Percentiles rank a stretch among this genome's conserved stretches.
Conservation (phyloP, 495 filamentous ascomycete genomes). For the Hypoxylon fragiforme region DNA sequence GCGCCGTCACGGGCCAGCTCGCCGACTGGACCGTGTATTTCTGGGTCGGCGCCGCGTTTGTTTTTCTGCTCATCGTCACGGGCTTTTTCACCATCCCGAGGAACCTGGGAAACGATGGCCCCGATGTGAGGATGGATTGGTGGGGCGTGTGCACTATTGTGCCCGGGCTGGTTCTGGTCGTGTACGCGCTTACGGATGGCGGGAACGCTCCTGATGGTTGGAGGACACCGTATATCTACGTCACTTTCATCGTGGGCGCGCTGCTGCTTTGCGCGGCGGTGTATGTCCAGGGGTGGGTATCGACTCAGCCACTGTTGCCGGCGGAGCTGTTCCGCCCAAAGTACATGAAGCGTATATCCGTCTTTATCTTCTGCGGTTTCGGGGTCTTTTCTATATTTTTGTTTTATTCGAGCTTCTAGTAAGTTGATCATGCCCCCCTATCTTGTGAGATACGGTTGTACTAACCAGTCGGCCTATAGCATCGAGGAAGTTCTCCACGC, state of each 20-base stretch:
- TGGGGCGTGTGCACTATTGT: constrained; percentile 65
- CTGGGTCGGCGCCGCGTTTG: constrained; percentile 66
- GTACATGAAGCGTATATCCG: constrained; percentile 68
- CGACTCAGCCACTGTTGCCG: constrained; percentile 72
- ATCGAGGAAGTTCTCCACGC: constrained; percentile 68
- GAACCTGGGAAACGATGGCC: constrained; percentile 53
- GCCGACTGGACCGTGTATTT: constrained; percentile 78
- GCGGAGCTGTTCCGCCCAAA: constrained; percentile 73
- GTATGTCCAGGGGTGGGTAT: constrained; percentile 79
- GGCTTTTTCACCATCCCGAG: constrained; percentile 69
- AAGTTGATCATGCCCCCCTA: constrained; percentile 39
- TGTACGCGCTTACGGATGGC: constrained; percentile 78
- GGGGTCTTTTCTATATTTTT: constrained; percentile 77
- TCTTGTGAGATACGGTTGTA: background rate
- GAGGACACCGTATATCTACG: constrained; percentile 71
- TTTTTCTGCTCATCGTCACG: constrained; percentile 49
- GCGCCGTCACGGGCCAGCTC: constrained; percentile 68
- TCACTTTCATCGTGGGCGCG: constrained; percentile 62
- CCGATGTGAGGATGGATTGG: constrained; percentile 64
- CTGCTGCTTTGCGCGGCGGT: constrained; percentile 59
- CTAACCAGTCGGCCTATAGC: constrained; percentile 43
- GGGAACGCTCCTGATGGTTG: constrained; percentile 70
- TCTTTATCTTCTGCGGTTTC: constrained; percentile 74
- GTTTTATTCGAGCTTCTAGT: constrained; percentile 81
- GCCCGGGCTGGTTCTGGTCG: constrained; percentile 67